These are phyloP conservation scores for Pestalotiopsis fici DNA, from an alignment of 2,329 filamentous ascomycete genomes.

Conservation along the genomic window DNA sequence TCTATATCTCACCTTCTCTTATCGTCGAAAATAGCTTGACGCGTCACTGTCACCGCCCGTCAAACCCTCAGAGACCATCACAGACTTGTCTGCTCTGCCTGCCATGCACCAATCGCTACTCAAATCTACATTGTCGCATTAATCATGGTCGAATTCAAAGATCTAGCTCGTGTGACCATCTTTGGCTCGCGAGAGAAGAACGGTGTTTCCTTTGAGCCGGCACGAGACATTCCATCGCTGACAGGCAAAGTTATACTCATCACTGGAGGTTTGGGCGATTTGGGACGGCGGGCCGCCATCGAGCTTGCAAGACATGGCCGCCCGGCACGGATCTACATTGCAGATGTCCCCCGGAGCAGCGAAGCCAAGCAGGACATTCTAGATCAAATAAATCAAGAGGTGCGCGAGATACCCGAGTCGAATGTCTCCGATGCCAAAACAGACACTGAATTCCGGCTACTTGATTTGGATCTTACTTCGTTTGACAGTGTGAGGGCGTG, in stretches of 20 bases:
- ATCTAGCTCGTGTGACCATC: background rate
- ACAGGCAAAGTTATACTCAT: conserved; percentile 34
- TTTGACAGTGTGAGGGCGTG: conserved; percentile 6
- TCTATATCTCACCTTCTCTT: no score
- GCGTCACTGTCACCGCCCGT: no score
- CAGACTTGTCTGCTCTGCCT: no score
- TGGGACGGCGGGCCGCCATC: conserved; percentile 37
- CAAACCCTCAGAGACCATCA: no score
- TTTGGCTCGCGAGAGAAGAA: background rate
- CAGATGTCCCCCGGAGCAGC: conserved; percentile 29
- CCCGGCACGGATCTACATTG: conserved; percentile 8
- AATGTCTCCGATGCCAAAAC: background rate
- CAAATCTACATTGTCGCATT: background rate
- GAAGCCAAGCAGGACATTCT: conserved; percentile 32
- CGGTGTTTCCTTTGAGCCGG: conserved; percentile 20
- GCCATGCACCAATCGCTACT: no score
- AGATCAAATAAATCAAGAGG: background rate
- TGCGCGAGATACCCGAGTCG: background rate
- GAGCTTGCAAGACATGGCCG: conserved; percentile 34
- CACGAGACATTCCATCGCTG: conserved; percentile 30
- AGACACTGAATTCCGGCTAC: background rate
- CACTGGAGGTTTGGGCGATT: conserved; percentile 37
- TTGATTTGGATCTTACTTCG: background rate
- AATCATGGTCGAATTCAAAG: background rate
- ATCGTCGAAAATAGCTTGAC: no score